Conservation (phyloP, 2,329 filamentous ascomycete genomes). For the Talaromyces sp. region DNA sequence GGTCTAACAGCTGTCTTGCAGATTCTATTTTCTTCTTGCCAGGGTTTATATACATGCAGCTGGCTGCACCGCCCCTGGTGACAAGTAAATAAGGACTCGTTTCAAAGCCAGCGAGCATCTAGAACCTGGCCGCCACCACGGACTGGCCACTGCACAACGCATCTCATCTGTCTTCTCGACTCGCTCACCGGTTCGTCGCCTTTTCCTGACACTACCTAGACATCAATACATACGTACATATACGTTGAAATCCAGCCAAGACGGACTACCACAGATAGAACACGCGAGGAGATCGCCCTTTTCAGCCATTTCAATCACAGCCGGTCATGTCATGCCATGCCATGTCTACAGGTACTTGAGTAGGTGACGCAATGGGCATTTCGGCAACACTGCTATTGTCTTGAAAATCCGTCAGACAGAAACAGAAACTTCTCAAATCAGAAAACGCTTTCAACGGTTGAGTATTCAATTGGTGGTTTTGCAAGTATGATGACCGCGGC, state of each 20-base stretch:
- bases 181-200: neutral
- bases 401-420: neutral
- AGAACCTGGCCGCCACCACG: constrained; percentile 9
- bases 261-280: neutral
- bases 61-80: constrained; percentile 10
- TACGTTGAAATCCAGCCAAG: neutral
- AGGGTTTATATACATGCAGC: constrained; percentile 7
- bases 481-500: constrained; percentile 11
- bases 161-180: neutral
- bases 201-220: neutral
- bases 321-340: neutral
- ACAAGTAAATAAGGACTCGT: neutral
- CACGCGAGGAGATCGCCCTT: neutral
- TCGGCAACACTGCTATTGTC: neutral
- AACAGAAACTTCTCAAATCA: neutral
- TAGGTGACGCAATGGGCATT: constrained; percentile 17
- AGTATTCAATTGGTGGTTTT: neutral
- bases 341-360: neutral
- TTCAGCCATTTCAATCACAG: neutral
- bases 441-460: constrained; percentile 9
- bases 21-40: neutral
- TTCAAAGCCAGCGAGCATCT: neutral
- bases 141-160: neutral
- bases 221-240: constrained; percentile 1
- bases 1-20: neutral